Evolutionary conservation across 805 yeast species (phyloP), one percentile per base, ranked within the genome.

Genomic region (Schwanniomyces vanrijiae): DNA sequence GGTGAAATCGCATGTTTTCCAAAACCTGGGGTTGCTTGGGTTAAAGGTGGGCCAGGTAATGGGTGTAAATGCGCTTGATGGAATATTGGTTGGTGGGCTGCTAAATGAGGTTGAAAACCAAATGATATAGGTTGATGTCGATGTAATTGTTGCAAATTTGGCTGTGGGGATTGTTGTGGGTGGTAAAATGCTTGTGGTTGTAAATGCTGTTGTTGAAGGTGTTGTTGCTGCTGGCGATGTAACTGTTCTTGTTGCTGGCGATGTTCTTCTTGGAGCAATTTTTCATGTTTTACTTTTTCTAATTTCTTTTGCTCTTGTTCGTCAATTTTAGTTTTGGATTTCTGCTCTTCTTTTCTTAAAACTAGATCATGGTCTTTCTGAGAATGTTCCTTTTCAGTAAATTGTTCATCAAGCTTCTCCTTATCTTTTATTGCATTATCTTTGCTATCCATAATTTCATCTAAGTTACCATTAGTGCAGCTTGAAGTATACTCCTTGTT

Each of bases 241-340:
- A 25, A 33, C 29, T 28, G 55, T 29, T 39, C 39, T 26, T 34
- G 46, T 35, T 42, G 54, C 35, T 42, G 49, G 10, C 22, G 46
- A 26, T 31, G 45, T 18, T 28, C 42, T 35, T 20, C 25, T 37
- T 37, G 37, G 4, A 13, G 5, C 16, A 20, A 11, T 20, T 19
- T 8, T 4, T 37, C 13, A 18, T 34, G 38, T 9, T 20, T 14
- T 31, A 31, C 5, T 16, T 31, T 9, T 16, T 31, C 10, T 13
- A 9, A 3, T 14, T 31, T 14, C 16, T 38, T 47, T 25, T 42
- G 34, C 49, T 13, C 42, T 34, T 21, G 45, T 14, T 22, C 46
- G 3, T 7, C 29, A 10, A 26, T 26, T 7, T 9, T 26, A n/a
- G n/a, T 14, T 26, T 21, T 44, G 4, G 42, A 26, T 38, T 31